phyloP scores from a whole-genome alignment of 2,329 filamentous ascomycete species.

The Malbranchea zuffiana region DNA sequence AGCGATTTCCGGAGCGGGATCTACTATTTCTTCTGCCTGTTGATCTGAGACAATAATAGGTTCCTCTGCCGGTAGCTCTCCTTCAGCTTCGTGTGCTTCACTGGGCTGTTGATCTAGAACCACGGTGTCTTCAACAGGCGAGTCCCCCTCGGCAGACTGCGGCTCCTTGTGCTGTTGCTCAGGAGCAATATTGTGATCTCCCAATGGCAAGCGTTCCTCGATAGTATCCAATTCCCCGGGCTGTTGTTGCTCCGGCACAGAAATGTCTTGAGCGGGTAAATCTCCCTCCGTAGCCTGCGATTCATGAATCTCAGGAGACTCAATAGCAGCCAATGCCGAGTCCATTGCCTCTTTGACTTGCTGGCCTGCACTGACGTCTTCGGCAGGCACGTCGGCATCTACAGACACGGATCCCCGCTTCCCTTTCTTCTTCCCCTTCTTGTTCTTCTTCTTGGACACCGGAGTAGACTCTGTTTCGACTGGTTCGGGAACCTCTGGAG shows the following conservation, averaged over 20 bases:
- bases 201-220: not conserved
- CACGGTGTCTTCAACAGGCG: not conserved
- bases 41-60: not conserved
- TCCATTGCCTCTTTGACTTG: slow-evolving; percentile 5
- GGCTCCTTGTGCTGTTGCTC: not conserved
- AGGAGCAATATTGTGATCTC: not conserved
- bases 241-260: not conserved
- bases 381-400: too few relatives aligned
- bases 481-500: not conserved
- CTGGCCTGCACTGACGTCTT: too few relatives aligned
- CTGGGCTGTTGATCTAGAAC: not conserved
- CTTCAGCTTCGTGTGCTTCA: not conserved
- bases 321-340: not conserved
- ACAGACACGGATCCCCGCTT: not conserved
- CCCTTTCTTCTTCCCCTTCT: slow-evolving; percentile 17
- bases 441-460: slow-evolving; percentile 21
- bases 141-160: not conserved
- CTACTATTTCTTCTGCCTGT: slow-evolving; percentile 1
- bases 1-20: not conserved
- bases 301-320: not conserved
- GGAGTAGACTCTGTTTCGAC: not conserved
- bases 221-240: too few relatives aligned
- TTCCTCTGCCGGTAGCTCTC: too few relatives aligned
- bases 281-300: not conserved
- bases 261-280: not conserved